phyloP scores from a whole-genome alignment of 2,329 filamentous ascomycete genomes.

The Beauveria asiatica region DNA sequence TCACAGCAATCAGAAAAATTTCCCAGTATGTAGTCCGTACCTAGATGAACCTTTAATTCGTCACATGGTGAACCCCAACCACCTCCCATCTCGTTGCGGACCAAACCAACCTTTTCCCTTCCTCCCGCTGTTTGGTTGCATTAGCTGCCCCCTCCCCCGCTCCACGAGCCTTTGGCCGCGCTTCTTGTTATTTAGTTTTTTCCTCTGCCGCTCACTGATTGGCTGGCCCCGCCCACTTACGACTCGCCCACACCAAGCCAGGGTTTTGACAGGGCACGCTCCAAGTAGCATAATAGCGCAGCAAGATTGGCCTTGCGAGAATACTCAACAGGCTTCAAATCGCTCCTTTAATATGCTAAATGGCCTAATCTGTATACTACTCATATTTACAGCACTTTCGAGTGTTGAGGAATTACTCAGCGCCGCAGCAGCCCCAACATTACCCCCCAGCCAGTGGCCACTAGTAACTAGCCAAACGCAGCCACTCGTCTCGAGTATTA shows the following conservation, averaged over 20 bases:
- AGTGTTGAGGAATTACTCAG: no score
- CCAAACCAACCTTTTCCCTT: neutral
- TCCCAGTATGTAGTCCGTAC: no score
- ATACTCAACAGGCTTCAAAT: no score
- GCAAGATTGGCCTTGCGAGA: no score
- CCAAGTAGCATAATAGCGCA: no score
- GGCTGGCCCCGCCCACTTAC: neutral
- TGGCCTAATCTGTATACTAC: no score
- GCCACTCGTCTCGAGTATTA: neutral
- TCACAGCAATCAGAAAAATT: no score
- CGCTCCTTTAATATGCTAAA: no score
- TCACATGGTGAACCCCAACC: neutral
- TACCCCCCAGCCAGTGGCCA: neutral
- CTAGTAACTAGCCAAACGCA: neutral
- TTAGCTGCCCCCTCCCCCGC: slow-evolving; percentile 4
- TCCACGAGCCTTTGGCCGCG: neutral
- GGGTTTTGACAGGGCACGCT: no score
- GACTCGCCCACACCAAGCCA: neutral
- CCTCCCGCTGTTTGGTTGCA: neutral
- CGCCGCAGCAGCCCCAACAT: no score
- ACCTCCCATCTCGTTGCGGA: neutral
- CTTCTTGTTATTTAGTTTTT: neutral
- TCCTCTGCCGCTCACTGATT: neutral
- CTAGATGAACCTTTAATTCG: neutral
- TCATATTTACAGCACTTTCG: no score